Percentiles rank a stretch among this genome's conserved stretches.
Conservation (phyloP, 306 rosid species). For the Inga oerstediana region DNA sequence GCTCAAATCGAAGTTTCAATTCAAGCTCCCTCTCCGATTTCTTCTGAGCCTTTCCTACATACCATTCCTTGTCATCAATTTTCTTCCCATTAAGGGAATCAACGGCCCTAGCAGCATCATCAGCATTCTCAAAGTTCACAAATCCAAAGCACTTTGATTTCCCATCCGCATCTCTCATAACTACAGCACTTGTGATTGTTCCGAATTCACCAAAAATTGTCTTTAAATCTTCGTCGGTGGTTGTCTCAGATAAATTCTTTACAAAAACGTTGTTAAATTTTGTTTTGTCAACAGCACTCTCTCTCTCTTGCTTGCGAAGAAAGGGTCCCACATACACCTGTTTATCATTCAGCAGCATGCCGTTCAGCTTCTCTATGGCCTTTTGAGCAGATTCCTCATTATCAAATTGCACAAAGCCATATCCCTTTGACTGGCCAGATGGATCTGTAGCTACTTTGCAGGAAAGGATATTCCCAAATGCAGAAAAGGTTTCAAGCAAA, state of each 20-base stretch:
- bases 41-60: slow-evolving; percentile 93
- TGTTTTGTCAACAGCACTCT: slow-evolving; percentile 51
- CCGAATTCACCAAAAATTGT: slow-evolving; percentile 76
- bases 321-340: slow-evolving; percentile 98
- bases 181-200: slow-evolving; percentile 75
- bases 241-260: slow-evolving; percentile 78
- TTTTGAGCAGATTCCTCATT: slow-evolving; percentile 87
- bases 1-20: slow-evolving; percentile 74
- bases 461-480: slow-evolving; percentile 89
- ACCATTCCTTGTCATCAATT: slow-evolving; percentile 85
- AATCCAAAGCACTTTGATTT: slow-evolving; percentile 97
- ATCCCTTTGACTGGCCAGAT: slow-evolving; percentile 91
- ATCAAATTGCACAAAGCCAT: slow-evolving; percentile 97
- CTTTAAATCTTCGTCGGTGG: slow-evolving; percentile 85
- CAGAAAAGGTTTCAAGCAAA: slow-evolving; percentile 83
- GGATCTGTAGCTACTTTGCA: slow-evolving; percentile 94
- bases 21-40: slow-evolving; percentile 91
- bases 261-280: slow-evolving; percentile 88
- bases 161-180: slow-evolving; percentile 96
- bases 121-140: slow-evolving; percentile 86
- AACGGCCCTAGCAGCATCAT: slow-evolving; percentile 83
- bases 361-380: slow-evolving; percentile 90
- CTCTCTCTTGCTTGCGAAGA: slow-evolving; percentile 98
- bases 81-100: slow-evolving; percentile 79
- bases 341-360: slow-evolving; percentile 95